These are phyloP conservation scores for Backusella psychrophila DNA, from an alignment of 192 early-diverging fungal genomes.

Conservation along the genomic window DNA sequence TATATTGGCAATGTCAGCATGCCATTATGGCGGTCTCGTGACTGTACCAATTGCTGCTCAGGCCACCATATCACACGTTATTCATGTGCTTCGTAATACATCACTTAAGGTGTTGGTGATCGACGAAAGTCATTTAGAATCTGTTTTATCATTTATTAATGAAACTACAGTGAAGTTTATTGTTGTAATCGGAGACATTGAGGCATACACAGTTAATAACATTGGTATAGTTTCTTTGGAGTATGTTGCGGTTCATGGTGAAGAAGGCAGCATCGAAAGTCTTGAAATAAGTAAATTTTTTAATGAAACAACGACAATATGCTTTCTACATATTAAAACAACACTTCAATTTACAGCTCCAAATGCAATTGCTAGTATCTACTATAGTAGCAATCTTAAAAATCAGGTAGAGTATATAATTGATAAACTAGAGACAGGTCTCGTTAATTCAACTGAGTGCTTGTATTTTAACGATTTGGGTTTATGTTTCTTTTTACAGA, in stretches of 20 bases:
- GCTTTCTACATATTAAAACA: background rate
- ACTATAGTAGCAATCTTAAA: slow-evolving; percentile 10
- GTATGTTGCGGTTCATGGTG: slow-evolving; percentile 3
- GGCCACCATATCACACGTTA: slow-evolving; percentile 21
- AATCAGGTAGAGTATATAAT: background rate
- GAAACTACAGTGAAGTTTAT: slow-evolving; percentile 20
- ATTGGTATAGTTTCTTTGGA: background rate
- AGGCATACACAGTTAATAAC: background rate
- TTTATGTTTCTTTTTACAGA: background rate
- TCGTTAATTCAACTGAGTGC: too few species aligned
- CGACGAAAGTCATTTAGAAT: background rate
- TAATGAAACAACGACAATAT: background rate
- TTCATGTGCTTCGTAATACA: slow-evolving; percentile 22
- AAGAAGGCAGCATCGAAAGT: background rate
- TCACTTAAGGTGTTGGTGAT: slow-evolving; percentile 1
- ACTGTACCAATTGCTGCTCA: slow-evolving; percentile 30
- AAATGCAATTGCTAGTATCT: slow-evolving; percentile 5
- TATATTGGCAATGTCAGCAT: slow-evolving; percentile 5
- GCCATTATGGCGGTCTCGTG: slow-evolving; percentile 21
- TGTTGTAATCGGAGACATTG: slow-evolving; percentile 14
- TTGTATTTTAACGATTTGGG: background rate
- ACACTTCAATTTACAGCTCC: background rate
- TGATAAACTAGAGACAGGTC: background rate
- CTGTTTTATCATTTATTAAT: slow-evolving; percentile 7
- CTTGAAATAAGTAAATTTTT: background rate